These are phyloP conservation scores for Madurella fahalii DNA, from an alignment of 2,329 filamentous ascomycete genomes.

Conservation along the genomic window DNA sequence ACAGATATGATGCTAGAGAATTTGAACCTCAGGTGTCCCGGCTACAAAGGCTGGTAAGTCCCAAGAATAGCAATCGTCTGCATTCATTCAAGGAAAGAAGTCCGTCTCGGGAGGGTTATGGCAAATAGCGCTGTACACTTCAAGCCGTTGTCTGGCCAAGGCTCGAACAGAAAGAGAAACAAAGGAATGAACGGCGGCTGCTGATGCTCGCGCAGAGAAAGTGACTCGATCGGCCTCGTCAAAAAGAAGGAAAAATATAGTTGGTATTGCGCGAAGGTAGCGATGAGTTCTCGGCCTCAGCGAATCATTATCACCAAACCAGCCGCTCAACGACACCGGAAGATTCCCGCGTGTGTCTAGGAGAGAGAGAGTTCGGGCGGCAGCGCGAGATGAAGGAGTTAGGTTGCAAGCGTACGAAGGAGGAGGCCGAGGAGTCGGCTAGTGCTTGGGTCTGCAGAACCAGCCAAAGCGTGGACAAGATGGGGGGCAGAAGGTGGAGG, in stretches of 20 bases:
- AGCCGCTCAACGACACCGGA: constrained; percentile 2
- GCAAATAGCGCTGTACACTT: no score
- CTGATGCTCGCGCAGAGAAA: constrained; percentile 4
- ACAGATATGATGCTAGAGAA: background rate
- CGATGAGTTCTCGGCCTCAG: constrained; percentile 1
- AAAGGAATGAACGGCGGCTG: constrained; percentile 13
- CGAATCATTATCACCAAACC: background rate
- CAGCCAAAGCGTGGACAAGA: background rate
- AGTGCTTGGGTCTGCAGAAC: no score
- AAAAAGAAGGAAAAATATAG: constrained; percentile 12
- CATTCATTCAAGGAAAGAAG: background rate
- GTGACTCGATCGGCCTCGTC: background rate
- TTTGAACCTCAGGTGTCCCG: background rate
- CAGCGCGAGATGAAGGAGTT: background rate
- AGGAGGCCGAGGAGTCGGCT: background rate
- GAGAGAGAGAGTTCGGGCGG: background rate
- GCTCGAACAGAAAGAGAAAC: background rate
- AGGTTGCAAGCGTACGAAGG: background rate
- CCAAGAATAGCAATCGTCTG: background rate
- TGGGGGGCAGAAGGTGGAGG: background rate
- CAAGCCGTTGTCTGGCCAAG: no score
- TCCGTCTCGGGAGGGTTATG: no score
- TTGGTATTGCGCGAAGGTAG: constrained; percentile 2
- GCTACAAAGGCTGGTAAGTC: background rate
- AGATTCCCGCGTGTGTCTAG: background rate